Evolutionary conservation across 1,139 yeast species (phyloP), one percentile per base, ranked within the genome.

Genomic region (Candida tunisiensis): DNA sequence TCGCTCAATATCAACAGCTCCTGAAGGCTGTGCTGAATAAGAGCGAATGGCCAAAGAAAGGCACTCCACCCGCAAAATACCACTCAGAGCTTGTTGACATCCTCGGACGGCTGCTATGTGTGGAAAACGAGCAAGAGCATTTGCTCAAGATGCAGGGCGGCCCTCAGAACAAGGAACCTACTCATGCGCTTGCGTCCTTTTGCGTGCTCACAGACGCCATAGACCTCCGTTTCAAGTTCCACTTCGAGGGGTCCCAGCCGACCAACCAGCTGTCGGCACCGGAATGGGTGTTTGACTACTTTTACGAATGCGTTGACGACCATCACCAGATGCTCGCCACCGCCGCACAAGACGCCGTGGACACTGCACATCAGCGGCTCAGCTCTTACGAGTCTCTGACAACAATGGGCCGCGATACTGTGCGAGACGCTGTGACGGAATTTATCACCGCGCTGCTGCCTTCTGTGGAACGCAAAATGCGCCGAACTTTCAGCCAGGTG

Each of bases 191-290:
- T 46, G 65, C 74, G 69, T 75, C 74, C 1, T 59, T 78, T 26
- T 64, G 64, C 19, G 47, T 62, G 0, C 49, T 82, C 17, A 54
- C 75, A 1, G 57, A 61, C 23, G 74, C 75, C 6, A 63, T 79
- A 31, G 57, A 57, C 15, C 47, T 66, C 9, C 63, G 88, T 31
- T 79, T 83, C 44, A 60, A 65, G 24, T 85, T 63, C 50, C 94
- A 85, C 49, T 85, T 85, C 49, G 70, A 69, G 31, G 43, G 54
- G 1, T 50, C 62, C 9, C 57, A 60, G 14, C 59, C 57, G 26
- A 77, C 92, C 1, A 77, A 75, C 40, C 62, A 73, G 32, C 49
- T 72, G 20, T 75, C 78, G 31, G 74, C 72, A 41, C 93, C 93
- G 0, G 93, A 80, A 45, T 74, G 85, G 74, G 69, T 74, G n/a